A percentile compares a stretch with the other conserved stretches of the same genome.
These are phyloP conservation scores for Cicer yamashitae DNA, from an alignment of 306 rosid genomes.

Conservation along the genomic window DNA sequence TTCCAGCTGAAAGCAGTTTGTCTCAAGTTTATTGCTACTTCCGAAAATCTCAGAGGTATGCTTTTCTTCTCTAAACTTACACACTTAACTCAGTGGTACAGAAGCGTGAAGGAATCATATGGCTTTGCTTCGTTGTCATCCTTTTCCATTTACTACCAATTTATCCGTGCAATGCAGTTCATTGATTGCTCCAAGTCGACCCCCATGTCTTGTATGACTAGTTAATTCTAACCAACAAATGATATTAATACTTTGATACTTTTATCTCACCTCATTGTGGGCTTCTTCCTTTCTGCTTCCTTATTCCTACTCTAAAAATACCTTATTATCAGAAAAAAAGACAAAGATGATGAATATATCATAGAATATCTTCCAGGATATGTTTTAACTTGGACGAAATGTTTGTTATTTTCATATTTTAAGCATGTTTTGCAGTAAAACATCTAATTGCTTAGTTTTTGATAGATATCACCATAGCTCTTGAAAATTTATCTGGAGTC, in stretches of 20 bases:
- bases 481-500: background rate
- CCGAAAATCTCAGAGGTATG: constrained; percentile 80
- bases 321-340: background rate
- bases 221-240: constrained; percentile 19
- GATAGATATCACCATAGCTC: background rate
- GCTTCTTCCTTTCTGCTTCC: constrained; percentile 22
- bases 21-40: constrained; percentile 76
- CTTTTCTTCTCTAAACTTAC: constrained; percentile 35
- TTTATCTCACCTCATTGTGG: background rate
- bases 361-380: constrained; percentile 5
- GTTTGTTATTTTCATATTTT: background rate
- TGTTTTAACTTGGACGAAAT: constrained; percentile 4
- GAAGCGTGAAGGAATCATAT: constrained; percentile 11
- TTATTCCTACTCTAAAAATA: background rate
- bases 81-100: background rate
- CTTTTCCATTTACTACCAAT: background rate
- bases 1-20: constrained; percentile 86
- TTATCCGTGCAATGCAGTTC: constrained; percentile 15
- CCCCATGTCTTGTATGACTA: background rate
- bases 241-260: background rate
- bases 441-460: constrained; percentile 3
- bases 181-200: constrained; percentile 9
- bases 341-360: background rate
- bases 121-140: background rate
- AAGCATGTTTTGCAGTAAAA: background rate